These are phyloP conservation scores for Athelia psychrophila DNA, from an alignment of 1,284 basidiomycete genomes.

Conservation along the genomic window DNA sequence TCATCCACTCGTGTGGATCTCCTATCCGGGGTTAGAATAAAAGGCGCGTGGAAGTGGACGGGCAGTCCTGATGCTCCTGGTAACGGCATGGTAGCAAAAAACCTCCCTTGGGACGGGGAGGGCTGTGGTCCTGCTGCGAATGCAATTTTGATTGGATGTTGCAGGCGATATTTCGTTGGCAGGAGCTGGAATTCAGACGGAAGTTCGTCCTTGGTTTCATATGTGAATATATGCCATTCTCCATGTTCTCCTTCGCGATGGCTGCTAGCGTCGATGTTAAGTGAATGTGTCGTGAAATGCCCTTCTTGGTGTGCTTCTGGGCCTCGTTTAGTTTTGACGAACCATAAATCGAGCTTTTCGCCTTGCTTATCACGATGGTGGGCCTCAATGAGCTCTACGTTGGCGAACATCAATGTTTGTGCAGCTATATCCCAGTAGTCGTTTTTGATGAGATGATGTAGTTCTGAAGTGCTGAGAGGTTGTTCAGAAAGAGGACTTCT, in stretches of 20 bases:
- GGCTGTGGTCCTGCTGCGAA: slow-evolving; percentile 5
- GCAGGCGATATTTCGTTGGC: slow-evolving; percentile 12
- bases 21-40: slow-evolving; percentile 32
- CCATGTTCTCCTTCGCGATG: background rate
- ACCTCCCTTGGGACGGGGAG: slow-evolving; percentile 14
- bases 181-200: slow-evolving; percentile 8
- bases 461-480: slow-evolving; percentile 4
- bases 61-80: slow-evolving; percentile 25
- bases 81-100: slow-evolving; percentile 34
- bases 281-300: background rate
- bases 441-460: slow-evolving; percentile 10
- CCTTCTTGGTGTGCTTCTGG: background rate
- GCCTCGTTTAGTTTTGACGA: background rate
- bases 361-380: background rate
- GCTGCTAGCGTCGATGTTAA: slow-evolving; percentile 1
- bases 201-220: slow-evolving; percentile 1
- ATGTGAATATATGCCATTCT: slow-evolving; percentile 3
- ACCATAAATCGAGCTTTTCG: background rate
- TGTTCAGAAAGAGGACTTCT: slow-evolving; percentile 8
- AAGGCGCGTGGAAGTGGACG: slow-evolving; percentile 33
- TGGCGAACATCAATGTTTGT: slow-evolving; percentile 15
- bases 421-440: slow-evolving; percentile 11
- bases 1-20: slow-evolving; percentile 33
- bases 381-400: slow-evolving; percentile 10
- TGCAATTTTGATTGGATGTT: slow-evolving; percentile 7